Evolutionary conservation across 768 basidiomycete genomes (phyloP).

Genomic region (Leccinum ochraceum): DNA sequence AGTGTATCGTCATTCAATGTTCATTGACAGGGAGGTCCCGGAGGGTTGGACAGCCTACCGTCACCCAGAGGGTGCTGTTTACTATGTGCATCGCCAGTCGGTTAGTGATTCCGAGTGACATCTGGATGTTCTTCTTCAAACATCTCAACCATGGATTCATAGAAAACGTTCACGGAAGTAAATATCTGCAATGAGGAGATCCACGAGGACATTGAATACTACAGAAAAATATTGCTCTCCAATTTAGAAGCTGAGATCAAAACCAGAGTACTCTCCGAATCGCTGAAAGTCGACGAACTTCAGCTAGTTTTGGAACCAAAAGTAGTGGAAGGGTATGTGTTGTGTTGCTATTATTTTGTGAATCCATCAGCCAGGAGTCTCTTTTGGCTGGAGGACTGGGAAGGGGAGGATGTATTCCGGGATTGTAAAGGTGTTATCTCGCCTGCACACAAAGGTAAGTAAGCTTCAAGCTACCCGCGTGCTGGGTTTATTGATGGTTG

Average conservation of each 20-base stretch:
- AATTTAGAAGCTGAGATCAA: constrained; percentile 21
- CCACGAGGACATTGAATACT: constrained; percentile 37
- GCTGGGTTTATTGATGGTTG: no score
- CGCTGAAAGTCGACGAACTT: constrained; percentile 32
- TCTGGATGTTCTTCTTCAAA: no score
- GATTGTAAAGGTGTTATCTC: no score
- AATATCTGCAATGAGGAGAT: constrained; percentile 44
- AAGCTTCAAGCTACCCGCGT: no score
- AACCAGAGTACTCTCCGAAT: constrained; percentile 14
- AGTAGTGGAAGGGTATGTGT: constrained; percentile 19
- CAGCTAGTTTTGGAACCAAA: constrained; percentile 50
- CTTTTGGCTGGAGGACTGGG: constrained; percentile 54
- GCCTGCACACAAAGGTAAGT: no score
- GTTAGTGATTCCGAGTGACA: no score
- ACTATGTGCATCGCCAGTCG: no score
- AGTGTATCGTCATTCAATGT: neutral
- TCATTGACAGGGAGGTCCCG: constrained; percentile 15
- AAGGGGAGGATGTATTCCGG: constrained; percentile 36
- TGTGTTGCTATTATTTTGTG: constrained; percentile 53
- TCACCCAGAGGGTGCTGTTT: no score
- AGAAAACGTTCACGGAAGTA: constrained; percentile 58
- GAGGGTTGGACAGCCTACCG: no score
- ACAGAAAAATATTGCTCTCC: constrained; percentile 21
- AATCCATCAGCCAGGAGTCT: constrained; percentile 46
- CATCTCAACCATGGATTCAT: constrained; percentile 21